Evolutionary conservation across 768 basidiomycete species (phyloP).

Genomic region (Coprinopsis cinerea): DNA sequence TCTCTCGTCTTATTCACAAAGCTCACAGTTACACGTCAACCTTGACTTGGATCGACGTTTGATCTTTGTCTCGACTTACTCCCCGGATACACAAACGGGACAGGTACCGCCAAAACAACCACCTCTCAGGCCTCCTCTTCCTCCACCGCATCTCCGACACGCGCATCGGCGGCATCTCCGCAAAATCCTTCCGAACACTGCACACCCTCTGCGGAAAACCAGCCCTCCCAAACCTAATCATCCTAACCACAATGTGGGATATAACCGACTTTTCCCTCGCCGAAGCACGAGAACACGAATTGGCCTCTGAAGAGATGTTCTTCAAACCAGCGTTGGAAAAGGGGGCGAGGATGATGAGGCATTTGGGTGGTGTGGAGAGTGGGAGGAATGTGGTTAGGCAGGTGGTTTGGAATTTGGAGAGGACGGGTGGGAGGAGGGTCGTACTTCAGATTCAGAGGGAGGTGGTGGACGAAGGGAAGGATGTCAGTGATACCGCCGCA

Average conservation of each 20-base stretch:
- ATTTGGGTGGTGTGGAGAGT: slow-evolving; percentile 31
- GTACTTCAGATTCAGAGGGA: slow-evolving; percentile 53
- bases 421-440: too few species aligned
- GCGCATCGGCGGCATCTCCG: slow-evolving; percentile 45
- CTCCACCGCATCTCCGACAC: slow-evolving; percentile 50
- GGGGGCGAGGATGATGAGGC: slow-evolving; percentile 36
- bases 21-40: background rate
- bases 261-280: slow-evolving; percentile 30
- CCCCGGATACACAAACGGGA: slow-evolving; percentile 6
- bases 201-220: slow-evolving; percentile 46
- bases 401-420: slow-evolving; percentile 22
- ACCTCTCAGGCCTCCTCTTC: slow-evolving; percentile 18
- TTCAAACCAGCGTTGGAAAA: slow-evolving; percentile 42
- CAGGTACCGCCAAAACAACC: too few species aligned
- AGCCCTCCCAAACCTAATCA: slow-evolving; percentile 43
- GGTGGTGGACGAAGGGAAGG: slow-evolving; percentile 36
- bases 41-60: background rate
- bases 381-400: slow-evolving; percentile 36
- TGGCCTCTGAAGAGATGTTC: slow-evolving; percentile 30
- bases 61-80: slow-evolving; percentile 7
- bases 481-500: slow-evolving; percentile 46
- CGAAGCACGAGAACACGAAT: slow-evolving; percentile 35
- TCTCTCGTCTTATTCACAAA: slow-evolving; percentile 8
- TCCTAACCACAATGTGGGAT: slow-evolving; percentile 53
- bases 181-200: slow-evolving; percentile 47